A percentile compares a stretch with the other conserved stretches of the same genome.
Conservation (phyloP, 1,284 basidiomycete genomes). For the Sanghuangporus baumii region DNA sequence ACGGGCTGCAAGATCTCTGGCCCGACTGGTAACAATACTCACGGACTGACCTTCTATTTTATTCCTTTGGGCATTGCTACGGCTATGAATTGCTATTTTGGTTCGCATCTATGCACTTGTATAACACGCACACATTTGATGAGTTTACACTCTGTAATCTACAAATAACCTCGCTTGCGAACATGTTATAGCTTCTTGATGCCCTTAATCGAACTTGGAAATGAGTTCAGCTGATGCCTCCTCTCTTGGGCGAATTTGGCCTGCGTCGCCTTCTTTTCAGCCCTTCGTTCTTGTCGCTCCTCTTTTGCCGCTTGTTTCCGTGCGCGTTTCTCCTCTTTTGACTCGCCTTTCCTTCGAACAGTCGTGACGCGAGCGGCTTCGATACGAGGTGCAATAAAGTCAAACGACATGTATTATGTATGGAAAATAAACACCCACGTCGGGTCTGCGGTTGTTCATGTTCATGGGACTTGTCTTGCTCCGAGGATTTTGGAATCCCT, state of each 20-base stretch:
- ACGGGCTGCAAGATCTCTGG: slow-evolving; percentile 45
- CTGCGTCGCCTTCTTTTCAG: slow-evolving; percentile 77
- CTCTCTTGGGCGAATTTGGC: slow-evolving; percentile 73
- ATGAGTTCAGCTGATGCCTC: slow-evolving; percentile 59
- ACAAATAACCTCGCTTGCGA: neutral
- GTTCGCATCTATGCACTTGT: slow-evolving; percentile 2
- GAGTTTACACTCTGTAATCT: neutral
- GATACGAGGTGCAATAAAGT: slow-evolving; percentile 8
- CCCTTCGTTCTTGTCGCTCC: slow-evolving; percentile 69
- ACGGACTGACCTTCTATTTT: neutral
- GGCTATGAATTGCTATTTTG: neutral
- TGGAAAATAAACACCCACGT: slow-evolving; percentile 5
- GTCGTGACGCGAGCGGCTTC: slow-evolving; percentile 38
- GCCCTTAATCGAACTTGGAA: slow-evolving; percentile 33
- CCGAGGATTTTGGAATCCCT: slow-evolving; percentile 51
- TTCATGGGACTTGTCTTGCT: slow-evolving; percentile 20
- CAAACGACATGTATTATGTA: neutral
- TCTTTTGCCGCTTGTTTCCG: slow-evolving; percentile 87
- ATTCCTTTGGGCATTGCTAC: neutral
- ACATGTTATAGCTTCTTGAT: slow-evolving; percentile 9
- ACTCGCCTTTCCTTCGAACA: slow-evolving; percentile 73
- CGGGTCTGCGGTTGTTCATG: slow-evolving; percentile 21
- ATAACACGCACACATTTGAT: slow-evolving; percentile 3
- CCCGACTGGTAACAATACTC: slow-evolving; percentile 40
- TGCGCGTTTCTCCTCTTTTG: slow-evolving; percentile 80